Evolutionary conservation across 306 rosid species (phyloP), one percentile per base, ranked within the genome.

Genomic region (Rosa chinensis): DNA sequence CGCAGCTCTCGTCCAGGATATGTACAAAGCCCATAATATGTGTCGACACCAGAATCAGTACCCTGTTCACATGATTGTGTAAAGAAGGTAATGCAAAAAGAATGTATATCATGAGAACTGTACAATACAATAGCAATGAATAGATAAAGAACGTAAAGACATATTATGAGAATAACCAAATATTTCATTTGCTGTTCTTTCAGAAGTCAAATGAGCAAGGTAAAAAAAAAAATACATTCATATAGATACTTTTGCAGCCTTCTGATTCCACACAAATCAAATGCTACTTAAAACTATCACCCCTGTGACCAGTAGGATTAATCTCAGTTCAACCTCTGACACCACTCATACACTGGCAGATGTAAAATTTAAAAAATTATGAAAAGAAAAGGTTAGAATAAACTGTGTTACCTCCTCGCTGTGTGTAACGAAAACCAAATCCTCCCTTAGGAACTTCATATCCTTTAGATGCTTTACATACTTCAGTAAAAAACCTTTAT

Each of bases 21-120:
- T 17, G 99, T 86, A 85, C 93, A 94, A 62, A 92, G 91, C 39
- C 99, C 99, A 40, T 91, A 94, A 87, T 94, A 94, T 18, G 99
- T 94, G 87, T 91, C 99, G 53, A 92, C 97, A 43, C 93, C 92
- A 84, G 93, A 89, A 83, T 94, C 95, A 77, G 95, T 86, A 43
- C 92, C 97, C 99, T 94, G 89, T 74, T 58, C 68, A 77, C 61
- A 61, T 47, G 58, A 71, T 80, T 72, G 83, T 48, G 78, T 20
- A 11, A 64, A 48, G 47, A 77, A 70, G 75, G 56, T 23, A 42
- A 73, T 40, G 32, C 53, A 64, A 10, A 21, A 68, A 47, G 18
- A 47, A 53, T 14, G 13, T 5, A 53, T 53, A 53, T 2, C 17
- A 73, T 63, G 23, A 44, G 13, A 32, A 32, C 42, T 73, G 43